These are phyloP conservation scores for Aphanomyces stellatus DNA, from an alignment of 352 stramenopile species.

Conservation along the genomic window DNA sequence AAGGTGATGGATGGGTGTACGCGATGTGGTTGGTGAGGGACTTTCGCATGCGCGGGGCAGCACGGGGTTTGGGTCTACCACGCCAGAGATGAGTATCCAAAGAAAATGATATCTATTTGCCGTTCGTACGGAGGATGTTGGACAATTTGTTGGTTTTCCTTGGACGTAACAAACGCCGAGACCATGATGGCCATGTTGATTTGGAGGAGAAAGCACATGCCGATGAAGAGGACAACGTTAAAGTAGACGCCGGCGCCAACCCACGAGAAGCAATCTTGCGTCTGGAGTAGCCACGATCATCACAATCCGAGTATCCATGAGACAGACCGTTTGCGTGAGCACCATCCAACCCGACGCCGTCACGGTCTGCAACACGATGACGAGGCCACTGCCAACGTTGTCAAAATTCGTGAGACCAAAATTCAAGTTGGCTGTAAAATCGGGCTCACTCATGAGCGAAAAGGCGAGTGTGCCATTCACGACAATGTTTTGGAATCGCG, in stretches of 20 bases:
- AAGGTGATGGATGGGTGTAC: no score
- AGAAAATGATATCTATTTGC: background rate
- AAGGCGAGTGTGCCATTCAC: slow-evolving; percentile 32
- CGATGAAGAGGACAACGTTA: slow-evolving; percentile 81
- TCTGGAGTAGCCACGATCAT: background rate
- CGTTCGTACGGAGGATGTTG: background rate
- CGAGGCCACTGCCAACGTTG: slow-evolving; percentile 77
- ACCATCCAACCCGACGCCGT: slow-evolving; percentile 90
- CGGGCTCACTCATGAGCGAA: slow-evolving; percentile 19
- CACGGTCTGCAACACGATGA: slow-evolving; percentile 92
- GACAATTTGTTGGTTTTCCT: background rate
- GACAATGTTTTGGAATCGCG: slow-evolving; percentile 37
- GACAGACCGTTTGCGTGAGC: slow-evolving; percentile 85
- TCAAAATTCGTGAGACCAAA: slow-evolving; percentile 92
- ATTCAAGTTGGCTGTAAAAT: slow-evolving; percentile 59
- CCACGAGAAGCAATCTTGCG: slow-evolving; percentile 39
- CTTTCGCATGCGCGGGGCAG: no score
- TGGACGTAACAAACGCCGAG: slow-evolving; percentile 25
- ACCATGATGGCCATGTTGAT: slow-evolving; percentile 48
- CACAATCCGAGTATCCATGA: background rate
- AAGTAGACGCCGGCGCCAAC: slow-evolving; percentile 78
- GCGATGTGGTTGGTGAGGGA: no score
- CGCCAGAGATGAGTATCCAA: no score
- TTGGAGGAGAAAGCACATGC: slow-evolving; percentile 51
- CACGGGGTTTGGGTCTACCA: no score